These are phyloP conservation scores for Eremothecium gossypii DNA, from an alignment of 1,139 yeast genomes.

Conservation along the genomic window DNA sequence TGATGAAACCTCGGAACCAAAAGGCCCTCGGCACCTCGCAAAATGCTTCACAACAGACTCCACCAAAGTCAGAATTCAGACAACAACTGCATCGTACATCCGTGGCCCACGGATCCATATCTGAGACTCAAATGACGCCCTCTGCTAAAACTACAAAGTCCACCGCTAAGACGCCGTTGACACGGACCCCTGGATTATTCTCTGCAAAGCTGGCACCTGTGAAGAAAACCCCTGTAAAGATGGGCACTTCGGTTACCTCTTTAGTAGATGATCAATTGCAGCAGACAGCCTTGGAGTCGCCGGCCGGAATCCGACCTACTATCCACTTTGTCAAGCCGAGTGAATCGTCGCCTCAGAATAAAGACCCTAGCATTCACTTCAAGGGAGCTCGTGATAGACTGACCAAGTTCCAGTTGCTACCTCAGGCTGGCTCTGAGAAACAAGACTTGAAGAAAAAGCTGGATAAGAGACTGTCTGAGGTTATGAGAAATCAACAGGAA, in stretches of 20 bases:
- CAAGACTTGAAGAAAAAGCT: constrained; percentile 24
- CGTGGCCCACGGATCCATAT: neutral
- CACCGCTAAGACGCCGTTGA: neutral
- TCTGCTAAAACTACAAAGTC: neutral
- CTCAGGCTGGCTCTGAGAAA: constrained; percentile 20
- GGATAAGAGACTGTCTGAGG: constrained; percentile 26
- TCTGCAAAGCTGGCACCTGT: neutral
- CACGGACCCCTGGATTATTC: neutral
- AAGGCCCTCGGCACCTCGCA: neutral
- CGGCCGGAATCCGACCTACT: neutral
- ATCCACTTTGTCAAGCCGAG: neutral
- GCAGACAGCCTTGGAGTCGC: neutral
- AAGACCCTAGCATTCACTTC: neutral
- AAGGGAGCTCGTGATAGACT: constrained; percentile 13
- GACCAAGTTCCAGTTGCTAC: constrained; percentile 24
- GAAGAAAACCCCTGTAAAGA: neutral
- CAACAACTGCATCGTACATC: neutral
- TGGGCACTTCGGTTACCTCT: neutral
- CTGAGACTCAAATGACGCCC: neutral
- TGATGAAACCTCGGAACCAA: neutral
- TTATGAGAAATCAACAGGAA: constrained; percentile 27
- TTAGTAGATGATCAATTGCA: neutral
- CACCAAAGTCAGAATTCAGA: neutral
- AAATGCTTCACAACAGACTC: neutral
- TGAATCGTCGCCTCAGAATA: constrained; percentile 1